phyloP scores from a whole-genome alignment of 768 basidiomycete genomes.

The Rhodotorula kratochvilovae region DNA sequence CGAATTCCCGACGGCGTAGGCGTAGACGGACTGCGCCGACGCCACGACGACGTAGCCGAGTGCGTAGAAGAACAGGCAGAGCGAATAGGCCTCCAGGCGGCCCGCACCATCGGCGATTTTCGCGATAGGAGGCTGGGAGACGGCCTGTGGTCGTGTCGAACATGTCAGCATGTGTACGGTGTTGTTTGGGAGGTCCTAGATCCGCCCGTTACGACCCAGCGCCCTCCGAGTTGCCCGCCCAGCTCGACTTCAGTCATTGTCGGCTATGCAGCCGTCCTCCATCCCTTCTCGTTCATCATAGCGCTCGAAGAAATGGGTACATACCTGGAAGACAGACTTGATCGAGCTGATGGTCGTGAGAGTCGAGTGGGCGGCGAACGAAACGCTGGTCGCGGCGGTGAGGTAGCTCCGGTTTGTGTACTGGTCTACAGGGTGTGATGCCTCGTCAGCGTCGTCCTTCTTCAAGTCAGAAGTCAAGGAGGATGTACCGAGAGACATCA shows the following conservation, averaged over 20 bases:
- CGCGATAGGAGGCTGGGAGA: slow-evolving; percentile 47
- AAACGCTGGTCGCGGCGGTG: slow-evolving; percentile 42
- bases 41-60: slow-evolving; percentile 45
- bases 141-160: slow-evolving; percentile 20
- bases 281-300: too few species aligned
- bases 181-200: too few species aligned
- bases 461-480: too few species aligned
- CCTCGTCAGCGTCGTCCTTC: too few species aligned
- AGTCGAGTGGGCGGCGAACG: slow-evolving; percentile 44
- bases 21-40: slow-evolving; percentile 33
- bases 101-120: slow-evolving; percentile 45
- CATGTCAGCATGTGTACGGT: too few species aligned
- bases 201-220: too few species aligned
- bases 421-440: slow-evolving; percentile 7
- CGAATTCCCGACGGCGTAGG: slow-evolving; percentile 39
- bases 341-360: slow-evolving; percentile 44
- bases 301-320: background rate
- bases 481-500: slow-evolving; percentile 43
- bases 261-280: too few species aligned
- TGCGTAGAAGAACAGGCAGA: slow-evolving; percentile 45
- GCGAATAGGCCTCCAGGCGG: slow-evolving; percentile 44
- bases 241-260: too few species aligned
- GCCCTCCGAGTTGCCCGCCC: too few species aligned
- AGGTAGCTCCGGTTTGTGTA: slow-evolving; percentile 42
- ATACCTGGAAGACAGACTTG: slow-evolving; percentile 45